Evolutionary conservation across 2,329 filamentous ascomycete genomes (phyloP), one percentile per base, ranked within the genome.

Genomic region (Talaromyces sp.): DNA sequence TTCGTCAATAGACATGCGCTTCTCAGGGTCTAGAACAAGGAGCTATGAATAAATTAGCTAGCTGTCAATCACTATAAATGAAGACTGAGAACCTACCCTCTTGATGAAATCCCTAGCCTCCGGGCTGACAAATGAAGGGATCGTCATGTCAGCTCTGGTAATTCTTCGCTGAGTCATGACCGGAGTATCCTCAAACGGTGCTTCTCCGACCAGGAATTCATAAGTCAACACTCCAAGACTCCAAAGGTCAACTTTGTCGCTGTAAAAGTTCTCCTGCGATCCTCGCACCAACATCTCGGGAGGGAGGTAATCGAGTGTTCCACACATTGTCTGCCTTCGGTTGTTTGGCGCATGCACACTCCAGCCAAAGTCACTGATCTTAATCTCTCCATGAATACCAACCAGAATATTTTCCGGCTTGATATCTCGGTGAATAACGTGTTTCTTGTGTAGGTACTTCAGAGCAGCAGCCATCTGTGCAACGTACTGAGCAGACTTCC

Each of bases 301-400:
- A 3, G 95, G 95, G 17, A 99, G 86, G 78, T 99, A 99, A 80
- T 99, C 95, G 49, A 98, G 87, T 19, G 95, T 99, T 68, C 95
- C 95, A 77, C 95, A 99, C 87, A 98, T 93, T 64, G 95, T 99
- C 74, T 93, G 90, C 68, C 95, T 86, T 71, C 95, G 85, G 81
- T 94, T 96, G 79, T 96, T 97, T 33, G 95, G 95, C 5, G 95
- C 95, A 78, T 99, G 95, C 3, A 98, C 95, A 76, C 91, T 96
- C 95, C 95, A 99, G 59, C 95, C 94, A 74, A 98, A 99, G 78
- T 99, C 95, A 4, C 92, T 96, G 74, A 99, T 93, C 80, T 99
- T 99, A 81, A 99, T 93, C 83, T 99, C 95, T 70, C 93, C 95
- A 75, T 98, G 94, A 67, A 98, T 93, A 15, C 94, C 94, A 35